Evolutionary conservation across 805 yeast species (phyloP), one percentile per base, ranked within the genome.

Genomic region (Candida verbasci): DNA sequence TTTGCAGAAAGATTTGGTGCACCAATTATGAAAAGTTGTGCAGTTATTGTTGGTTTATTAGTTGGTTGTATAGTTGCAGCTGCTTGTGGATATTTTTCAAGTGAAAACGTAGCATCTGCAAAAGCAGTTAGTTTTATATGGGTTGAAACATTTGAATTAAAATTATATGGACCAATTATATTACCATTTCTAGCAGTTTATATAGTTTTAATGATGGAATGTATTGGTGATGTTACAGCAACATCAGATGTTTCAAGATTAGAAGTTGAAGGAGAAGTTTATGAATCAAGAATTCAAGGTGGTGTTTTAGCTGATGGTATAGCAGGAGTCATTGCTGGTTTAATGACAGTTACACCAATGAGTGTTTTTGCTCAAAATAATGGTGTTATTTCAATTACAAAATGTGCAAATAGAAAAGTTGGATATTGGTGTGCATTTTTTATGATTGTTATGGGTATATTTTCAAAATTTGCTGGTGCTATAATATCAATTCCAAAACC

Each of bases 331-430:
- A 44, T 87, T 3, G 82, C 93, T 11, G 87, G 88, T 29, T 67
- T 88, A 30, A 74, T 78, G 73, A 87, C 95, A 15, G 65, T 84
- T 38, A 83, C 95, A n/a, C 96, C 96, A 39, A 70, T 87, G 78
- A 80, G 94, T 9, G 82, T 93, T 0, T 89, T 89, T 67, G 96
- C 96, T 10, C 96, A 88, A 63, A 89, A 89, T 64, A 89, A 89
- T 57, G 96, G 96, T 70, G 96, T 88, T 40, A 87, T 88, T 47
- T 81, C 95, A 28, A 72, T 89, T 57, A 89, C 96, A 33, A 86
- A 86, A 58, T 87, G 96, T 64, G 96, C 96, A 32, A 80, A 86
- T 50, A 75, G 94, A 64, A 68, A 73, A 34, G 86, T 77, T 17
- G 97, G 93, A 26, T 80, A 78, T 58, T 82, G 86, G 77, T 76